phyloP scores from a whole-genome alignment of 176 grass and related monocot genomes.

The Chloris gayana region DNA sequence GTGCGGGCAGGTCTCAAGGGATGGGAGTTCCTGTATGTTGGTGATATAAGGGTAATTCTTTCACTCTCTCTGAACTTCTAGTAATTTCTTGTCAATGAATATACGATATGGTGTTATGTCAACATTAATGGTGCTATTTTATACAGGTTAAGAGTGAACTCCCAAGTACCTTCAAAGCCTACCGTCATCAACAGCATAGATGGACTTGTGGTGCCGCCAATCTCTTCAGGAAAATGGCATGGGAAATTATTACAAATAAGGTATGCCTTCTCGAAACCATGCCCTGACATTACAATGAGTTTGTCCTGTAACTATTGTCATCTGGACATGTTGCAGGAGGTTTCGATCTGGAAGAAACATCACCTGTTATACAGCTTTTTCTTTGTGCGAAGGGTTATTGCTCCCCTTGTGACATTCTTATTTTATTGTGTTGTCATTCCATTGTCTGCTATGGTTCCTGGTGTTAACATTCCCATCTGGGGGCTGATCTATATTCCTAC shows the following conservation, averaged over 20 bases:
- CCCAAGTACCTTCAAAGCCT: slow-evolving; percentile 86
- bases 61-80: background rate
- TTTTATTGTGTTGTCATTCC: slow-evolving; percentile 85
- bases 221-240: slow-evolving; percentile 93
- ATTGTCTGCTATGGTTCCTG: slow-evolving; percentile 54
- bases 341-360: slow-evolving; percentile 76
- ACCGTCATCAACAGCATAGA: slow-evolving; percentile 85
- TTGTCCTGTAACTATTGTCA: slow-evolving; percentile 8
- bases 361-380: slow-evolving; percentile 93
- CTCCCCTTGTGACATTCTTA: slow-evolving; percentile 67
- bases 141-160: slow-evolving; percentile 95
- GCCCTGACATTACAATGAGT: background rate
- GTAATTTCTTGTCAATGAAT: slow-evolving; percentile 10
- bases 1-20: slow-evolving; percentile 75
- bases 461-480: slow-evolving; percentile 71
- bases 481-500: slow-evolving; percentile 77
- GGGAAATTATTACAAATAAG: slow-evolving; percentile 72
- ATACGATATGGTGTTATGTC: background rate
- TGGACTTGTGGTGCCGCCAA: slow-evolving; percentile 90
- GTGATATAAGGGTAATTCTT: slow-evolving; percentile 78
- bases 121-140: slow-evolving; percentile 23
- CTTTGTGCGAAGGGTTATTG: slow-evolving; percentile 65
- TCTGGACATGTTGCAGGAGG: slow-evolving; percentile 54
- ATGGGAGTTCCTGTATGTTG: slow-evolving; percentile 94
- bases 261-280: slow-evolving; percentile 31